Evolutionary conservation across 768 basidiomycete genomes (phyloP).

Genomic region (Leccinum broughii): DNA sequence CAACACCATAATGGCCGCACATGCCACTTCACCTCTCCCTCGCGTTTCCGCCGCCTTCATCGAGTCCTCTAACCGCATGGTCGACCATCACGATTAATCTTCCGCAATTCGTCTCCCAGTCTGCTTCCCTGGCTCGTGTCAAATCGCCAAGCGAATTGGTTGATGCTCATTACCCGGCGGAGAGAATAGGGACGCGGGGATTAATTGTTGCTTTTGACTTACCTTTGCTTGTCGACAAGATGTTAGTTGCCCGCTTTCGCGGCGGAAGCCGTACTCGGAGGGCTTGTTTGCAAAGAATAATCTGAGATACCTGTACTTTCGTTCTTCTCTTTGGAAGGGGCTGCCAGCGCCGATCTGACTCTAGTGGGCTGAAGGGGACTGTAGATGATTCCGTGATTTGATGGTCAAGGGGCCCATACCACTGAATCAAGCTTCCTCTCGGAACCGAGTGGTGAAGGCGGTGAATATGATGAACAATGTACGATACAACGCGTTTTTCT

Average conservation of each 20-base stretch:
- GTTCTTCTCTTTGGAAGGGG: slow-evolving; percentile 14
- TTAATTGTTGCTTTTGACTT: slow-evolving; percentile 26
- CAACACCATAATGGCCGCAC: no score
- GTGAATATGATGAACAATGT: slow-evolving; percentile 1
- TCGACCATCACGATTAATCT: slow-evolving; percentile 63
- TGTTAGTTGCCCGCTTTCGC: slow-evolving; percentile 20
- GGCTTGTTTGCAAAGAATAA: slow-evolving; percentile 17
- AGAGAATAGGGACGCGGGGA: slow-evolving; percentile 26
- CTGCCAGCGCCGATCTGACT: slow-evolving; percentile 25
- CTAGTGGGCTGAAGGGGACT: slow-evolving; percentile 14
- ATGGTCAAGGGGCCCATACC: neutral
- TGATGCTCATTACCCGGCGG: slow-evolving; percentile 25
- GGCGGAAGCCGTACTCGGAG: slow-evolving; percentile 20
- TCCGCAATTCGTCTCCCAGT: slow-evolving; percentile 58
- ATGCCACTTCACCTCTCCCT: slow-evolving; percentile 60
- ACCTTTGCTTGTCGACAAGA: slow-evolving; percentile 16
- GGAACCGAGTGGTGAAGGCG: slow-evolving; percentile 1
- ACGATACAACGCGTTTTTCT: slow-evolving; percentile 1
- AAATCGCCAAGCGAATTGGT: slow-evolving; percentile 23
- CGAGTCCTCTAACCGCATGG: slow-evolving; percentile 68
- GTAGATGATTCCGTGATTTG: slow-evolving; percentile 21
- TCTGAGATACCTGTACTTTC: slow-evolving; percentile 21
- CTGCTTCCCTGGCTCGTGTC: slow-evolving; percentile 48
- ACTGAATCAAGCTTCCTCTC: slow-evolving; percentile 17
- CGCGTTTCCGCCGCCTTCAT: slow-evolving; percentile 55